Percentiles rank a stretch among this genome's conserved stretches.
Conservation (phyloP, 129 eudicot genomes). For the Chrysanthemum lavandulifolium region DNA sequence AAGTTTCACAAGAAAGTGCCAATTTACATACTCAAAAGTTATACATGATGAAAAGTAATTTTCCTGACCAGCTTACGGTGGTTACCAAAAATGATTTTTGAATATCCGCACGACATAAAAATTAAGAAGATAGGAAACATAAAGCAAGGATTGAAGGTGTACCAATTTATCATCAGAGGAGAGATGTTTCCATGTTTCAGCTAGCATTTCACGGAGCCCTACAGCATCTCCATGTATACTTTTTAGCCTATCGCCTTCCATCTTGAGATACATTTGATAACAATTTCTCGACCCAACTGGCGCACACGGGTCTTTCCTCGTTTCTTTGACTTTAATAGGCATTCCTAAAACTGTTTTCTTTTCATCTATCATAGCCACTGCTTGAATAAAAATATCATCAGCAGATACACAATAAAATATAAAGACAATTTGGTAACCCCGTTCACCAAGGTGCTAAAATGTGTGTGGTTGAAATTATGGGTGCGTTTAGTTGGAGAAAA, state of each 20-base stretch:
- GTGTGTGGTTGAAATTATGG: too few species aligned
- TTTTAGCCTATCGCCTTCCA: conserved; percentile 52
- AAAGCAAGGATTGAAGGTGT: conserved; percentile 4
- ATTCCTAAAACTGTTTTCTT: conserved; percentile 10
- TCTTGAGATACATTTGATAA: conserved; percentile 47
- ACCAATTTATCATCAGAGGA: conserved; percentile 46
- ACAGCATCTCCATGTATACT: conserved; percentile 37
- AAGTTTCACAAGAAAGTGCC: too few species aligned
- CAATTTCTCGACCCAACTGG: conserved; percentile 54
- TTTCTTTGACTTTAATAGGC: conserved; percentile 26
- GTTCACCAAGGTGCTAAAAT: too few species aligned
- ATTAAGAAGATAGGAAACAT: too few species aligned
- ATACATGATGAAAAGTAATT: too few species aligned
- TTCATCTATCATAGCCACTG: conserved; percentile 30
- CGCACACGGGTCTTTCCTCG: conserved; percentile 28
- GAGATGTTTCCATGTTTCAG: conserved; percentile 51
- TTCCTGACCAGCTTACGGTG: too few species aligned
- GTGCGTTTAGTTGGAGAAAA: too few species aligned
- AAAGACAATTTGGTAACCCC: too few species aligned
- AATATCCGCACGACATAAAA: too few species aligned
- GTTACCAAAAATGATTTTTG: too few species aligned
- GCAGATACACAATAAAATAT: not conserved
- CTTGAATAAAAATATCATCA: not conserved
- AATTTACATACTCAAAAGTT: too few species aligned
- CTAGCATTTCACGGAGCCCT: conserved; percentile 38